These are phyloP conservation scores for Phytophthora sojae DNA, from an alignment of 352 stramenopile species.

Conservation along the genomic window DNA sequence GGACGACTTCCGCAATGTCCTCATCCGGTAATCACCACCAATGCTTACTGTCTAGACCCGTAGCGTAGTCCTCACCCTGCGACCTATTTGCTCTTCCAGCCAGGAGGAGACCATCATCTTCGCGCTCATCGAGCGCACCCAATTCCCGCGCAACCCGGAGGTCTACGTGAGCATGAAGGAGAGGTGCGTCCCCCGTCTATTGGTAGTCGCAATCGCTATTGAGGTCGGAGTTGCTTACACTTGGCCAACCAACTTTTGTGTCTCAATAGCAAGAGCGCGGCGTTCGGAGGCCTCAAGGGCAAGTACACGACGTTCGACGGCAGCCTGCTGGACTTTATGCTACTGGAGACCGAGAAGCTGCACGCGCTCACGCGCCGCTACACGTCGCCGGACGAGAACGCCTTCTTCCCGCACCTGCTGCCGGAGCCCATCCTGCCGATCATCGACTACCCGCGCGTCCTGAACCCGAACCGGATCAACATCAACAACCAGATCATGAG, in stretches of 20 bases:
- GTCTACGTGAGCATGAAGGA: conserved; percentile 95
- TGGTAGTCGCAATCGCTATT: conserved; percentile 2
- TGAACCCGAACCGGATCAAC: conserved; percentile 96
- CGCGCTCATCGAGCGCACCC: conserved; percentile 98
- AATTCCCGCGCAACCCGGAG: conserved; percentile 95
- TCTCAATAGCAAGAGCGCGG: conserved; percentile 59
- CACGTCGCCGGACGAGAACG: conserved; percentile 98
- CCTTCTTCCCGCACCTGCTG: conserved; percentile 96
- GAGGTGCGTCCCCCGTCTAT: conserved; percentile 37
- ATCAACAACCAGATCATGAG: conserved; percentile 98
- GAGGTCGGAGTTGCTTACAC: neutral
- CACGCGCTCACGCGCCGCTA: conserved; percentile 96
- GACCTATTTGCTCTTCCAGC: conserved; percentile 32
- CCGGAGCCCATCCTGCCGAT: conserved; percentile 92
- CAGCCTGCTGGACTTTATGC: conserved; percentile 96
- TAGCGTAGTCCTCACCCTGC: neutral
- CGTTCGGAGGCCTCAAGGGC: conserved; percentile 82
- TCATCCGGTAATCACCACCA: conserved; percentile 64
- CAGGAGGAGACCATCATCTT: conserved; percentile 99
- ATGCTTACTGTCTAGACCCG: neutral
- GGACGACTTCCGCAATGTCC: conserved; percentile 89
- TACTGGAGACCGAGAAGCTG: conserved; percentile 97
- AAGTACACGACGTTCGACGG: conserved; percentile 89
- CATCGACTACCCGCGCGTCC: conserved; percentile 93
- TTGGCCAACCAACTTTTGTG: no score